phyloP scores from a whole-genome alignment of 495 filamentous ascomycete species.

The Aspergillus bridgeri region DNA sequence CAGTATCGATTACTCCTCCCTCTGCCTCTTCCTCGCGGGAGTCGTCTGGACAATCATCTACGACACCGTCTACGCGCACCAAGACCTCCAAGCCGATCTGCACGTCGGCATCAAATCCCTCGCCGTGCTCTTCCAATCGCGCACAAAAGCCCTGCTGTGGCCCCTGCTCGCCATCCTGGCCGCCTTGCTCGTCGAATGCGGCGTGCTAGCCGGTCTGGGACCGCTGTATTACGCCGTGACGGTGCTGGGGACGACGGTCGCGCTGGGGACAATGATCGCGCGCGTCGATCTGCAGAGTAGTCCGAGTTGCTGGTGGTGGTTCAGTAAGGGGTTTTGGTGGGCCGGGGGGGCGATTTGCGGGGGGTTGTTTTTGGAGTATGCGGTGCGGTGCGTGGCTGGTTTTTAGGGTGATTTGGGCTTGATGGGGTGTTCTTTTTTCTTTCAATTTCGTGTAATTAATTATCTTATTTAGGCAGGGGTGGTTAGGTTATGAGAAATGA shows the following conservation, averaged over 20 bases:
- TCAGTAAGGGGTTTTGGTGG: background rate
- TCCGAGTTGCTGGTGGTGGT: conserved; percentile 4
- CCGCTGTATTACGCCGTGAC: background rate
- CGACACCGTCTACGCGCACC: conserved; percentile 44
- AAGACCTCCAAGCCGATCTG: conserved; percentile 35
- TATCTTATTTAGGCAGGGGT: too few species aligned
- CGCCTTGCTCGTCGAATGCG: background rate
- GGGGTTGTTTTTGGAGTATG: background rate
- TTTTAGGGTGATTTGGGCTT: too few species aligned
- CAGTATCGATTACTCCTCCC: conserved; percentile 22
- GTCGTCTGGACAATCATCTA: conserved; percentile 36
- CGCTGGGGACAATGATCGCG: background rate
- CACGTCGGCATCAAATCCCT: conserved; percentile 33
- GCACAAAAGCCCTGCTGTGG: background rate
- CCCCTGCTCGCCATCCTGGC: background rate
- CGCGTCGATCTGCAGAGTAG: background rate
- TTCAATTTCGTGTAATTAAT: too few species aligned
- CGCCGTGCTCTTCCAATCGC: conserved; percentile 21
- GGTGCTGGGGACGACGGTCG: background rate
- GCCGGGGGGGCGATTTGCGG: background rate
- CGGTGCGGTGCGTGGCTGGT: background rate
- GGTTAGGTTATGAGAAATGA: too few species aligned
- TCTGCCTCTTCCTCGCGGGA: background rate
- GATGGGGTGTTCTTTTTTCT: too few species aligned
- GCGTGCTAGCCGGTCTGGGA: background rate